Evolutionary conservation across 2,329 filamentous ascomycete species (phyloP).

Genomic region (Aspergillus alliaceus): DNA sequence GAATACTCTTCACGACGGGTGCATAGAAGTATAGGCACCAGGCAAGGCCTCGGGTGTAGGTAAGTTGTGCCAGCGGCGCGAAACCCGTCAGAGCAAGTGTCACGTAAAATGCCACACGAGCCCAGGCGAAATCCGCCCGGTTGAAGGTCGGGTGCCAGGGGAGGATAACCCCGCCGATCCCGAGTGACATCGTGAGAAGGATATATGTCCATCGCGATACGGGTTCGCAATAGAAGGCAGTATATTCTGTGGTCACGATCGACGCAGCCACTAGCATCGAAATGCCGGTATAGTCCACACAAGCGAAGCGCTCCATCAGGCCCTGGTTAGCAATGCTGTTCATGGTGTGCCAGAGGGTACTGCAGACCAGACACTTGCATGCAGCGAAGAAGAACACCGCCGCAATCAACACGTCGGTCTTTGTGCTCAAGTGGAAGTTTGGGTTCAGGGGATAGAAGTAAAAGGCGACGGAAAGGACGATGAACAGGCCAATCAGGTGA

Average conservation of each 20-base stretch:
- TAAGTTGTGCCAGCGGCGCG: conserved; percentile 82
- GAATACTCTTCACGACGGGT: conserved; percentile 77
- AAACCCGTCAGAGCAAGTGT: conserved; percentile 85
- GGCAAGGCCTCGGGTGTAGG: conserved; percentile 70
- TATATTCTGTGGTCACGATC: conserved; percentile 98
- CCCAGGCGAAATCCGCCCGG: conserved; percentile 86
- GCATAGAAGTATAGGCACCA: conserved; percentile 91
- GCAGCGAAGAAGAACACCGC: conserved; percentile 95
- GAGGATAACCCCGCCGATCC: conserved; percentile 82
- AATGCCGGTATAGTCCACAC: conserved; percentile 97
- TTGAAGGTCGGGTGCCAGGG: conserved; percentile 98
- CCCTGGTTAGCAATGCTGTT: conserved; percentile 89
- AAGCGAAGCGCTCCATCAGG: conserved; percentile 91
- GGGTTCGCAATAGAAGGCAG: conserved; percentile 97
- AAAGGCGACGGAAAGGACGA: conserved; percentile 85
- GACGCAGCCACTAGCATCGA: conserved; percentile 88
- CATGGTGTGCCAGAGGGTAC: conserved; percentile 98
- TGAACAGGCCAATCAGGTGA: conserved; percentile 81
- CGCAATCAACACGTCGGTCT: conserved; percentile 84
- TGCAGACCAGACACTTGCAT: conserved; percentile 91
- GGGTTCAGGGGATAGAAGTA: conserved; percentile 90
- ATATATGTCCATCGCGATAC: conserved; percentile 85
- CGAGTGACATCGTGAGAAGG: conserved; percentile 73
- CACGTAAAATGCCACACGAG: conserved; percentile 87
- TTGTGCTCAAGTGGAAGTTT: conserved; percentile 84